Base-by-base conservation (phyloP, 2,329 filamentous ascomycete species). In the Sarocladium oryzae region DNA sequence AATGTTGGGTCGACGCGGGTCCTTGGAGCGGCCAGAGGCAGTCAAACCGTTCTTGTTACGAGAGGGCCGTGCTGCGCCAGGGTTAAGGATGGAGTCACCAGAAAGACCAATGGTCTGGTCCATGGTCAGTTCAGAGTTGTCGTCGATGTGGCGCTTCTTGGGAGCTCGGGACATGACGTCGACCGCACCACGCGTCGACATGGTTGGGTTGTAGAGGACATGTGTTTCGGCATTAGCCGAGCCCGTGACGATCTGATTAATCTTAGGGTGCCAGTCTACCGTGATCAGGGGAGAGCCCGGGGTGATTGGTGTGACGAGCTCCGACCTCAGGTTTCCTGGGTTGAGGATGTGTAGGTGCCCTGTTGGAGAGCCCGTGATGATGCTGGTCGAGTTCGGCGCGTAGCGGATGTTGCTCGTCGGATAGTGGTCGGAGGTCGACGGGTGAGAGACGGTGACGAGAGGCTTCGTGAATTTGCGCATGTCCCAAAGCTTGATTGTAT, bases 401-500 rank as follows among this genome's bases (percentile, higher is more conserved):
- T 97, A 99, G 56, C 81, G 81, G 63, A 99, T 96, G 63, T 90
- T 95, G 50, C 84, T 86, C 54, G 88, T 91, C 1, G 88, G 81
- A 64, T 88, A 95, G 61, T 90, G 84, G 53, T 85, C 83, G 1
- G 89, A 92, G 13, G 88, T 95, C 1, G 92, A 95, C 1, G 80
- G 69, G 66, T 96, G 90, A 5, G 84, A 73, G 15, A 89, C 82
- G 1, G 84, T 88, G 45, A 89, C 88, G 13, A 99, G 78, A 3
- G 93, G 89, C 52, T 86, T 77, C 65, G 93, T 97, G 75, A 99
- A 95, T 63, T 96, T 97, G 53, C 93, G 83, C 2, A 86, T 95
- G 65, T 99, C 93, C 93, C 93, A 99, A 2, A 96, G 77, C 70
- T 97, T 97, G 68, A 99, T 92, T 2, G 87, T 79, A 63, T 95